Evolutionary conservation across 192 early-diverging fungal genomes (phyloP), one percentile per base, ranked within the genome.

Genomic region (Rhizoclosmatium globosum): DNA sequence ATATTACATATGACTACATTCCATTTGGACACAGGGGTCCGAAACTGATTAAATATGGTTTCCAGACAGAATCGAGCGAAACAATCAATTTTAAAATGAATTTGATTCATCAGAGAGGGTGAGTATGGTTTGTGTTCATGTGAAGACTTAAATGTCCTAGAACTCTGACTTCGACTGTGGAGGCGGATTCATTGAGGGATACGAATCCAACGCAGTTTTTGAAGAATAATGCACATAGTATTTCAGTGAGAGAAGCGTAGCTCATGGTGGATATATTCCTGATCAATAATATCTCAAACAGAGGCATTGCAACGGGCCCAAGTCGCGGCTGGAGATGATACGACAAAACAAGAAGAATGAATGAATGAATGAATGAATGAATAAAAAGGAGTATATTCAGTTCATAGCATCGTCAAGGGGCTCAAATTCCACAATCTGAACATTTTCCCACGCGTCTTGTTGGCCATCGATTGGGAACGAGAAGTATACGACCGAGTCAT

Each of bases 391-490:
- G 31, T 31, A 31, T 31, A 31, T 31, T 31, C 31, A 31, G 31
- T 31, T 31, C 31, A 21, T 46, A 15, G 68, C 82, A 2, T 88
- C 87, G 47, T 86, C 80, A 2, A 88, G 67, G 31, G 85, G 77
- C 57, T 88, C 87, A 62, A 83, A 86, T 31, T 82, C 81, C 2
- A 84, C 79, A 9, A 88, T 78, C 38, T 83, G 76, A 4, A 88
- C 82, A 3, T 79, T 67, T 60, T 88, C 87, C 87, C 87, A 88
- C 11, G 62, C 3, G 69, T 82, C 77, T 39, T 84, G 38, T 44
- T 39, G n/a, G 13, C 61, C 58, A 43, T 48, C 83, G 19, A 84
- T 45, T 78, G 79, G 82, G 38, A 47, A 83, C 43, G 67, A 64
- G 64, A 84, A 64, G 64, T 82, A 83, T 7, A 87, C 31, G 43